Evolutionary conservation across 768 basidiomycete species (phyloP).

Genomic region (Boletus reticuloceps): DNA sequence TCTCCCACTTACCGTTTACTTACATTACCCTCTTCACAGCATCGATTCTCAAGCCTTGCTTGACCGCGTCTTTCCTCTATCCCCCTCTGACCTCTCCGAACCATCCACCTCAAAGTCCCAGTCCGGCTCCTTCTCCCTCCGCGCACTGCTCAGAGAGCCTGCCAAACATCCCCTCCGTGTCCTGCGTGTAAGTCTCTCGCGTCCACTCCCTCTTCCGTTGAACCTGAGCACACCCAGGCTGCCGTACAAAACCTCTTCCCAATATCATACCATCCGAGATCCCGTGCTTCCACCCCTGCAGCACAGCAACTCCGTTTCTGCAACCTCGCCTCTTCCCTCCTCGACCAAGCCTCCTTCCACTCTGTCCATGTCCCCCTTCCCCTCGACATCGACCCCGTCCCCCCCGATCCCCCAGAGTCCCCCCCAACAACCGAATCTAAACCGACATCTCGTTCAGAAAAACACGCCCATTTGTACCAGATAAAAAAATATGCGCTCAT

Average conservation of each 20-base stretch:
- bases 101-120: conserved; percentile 39
- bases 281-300: conserved; percentile 60
- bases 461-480: conserved; percentile 28
- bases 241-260: conserved; percentile 70
- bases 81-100: conserved; percentile 30
- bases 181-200: conserved; percentile 48
- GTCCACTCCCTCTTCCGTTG: conserved; percentile 12
- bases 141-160: conserved; percentile 53
- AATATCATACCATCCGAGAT: conserved; percentile 62
- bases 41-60: conserved; percentile 73
- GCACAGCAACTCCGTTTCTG: conserved; percentile 74
- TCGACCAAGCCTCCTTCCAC: conserved; percentile 64
- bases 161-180: conserved; percentile 52
- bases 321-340: conserved; percentile 65
- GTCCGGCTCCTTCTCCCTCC: conserved; percentile 45
- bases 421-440: conserved; percentile 26
- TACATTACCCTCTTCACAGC: conserved; percentile 33
- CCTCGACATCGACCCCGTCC: conserved; percentile 45
- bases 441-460: conserved; percentile 21
- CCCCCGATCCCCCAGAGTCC: conserved; percentile 27
- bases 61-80: conserved; percentile 72
- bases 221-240: conserved; percentile 35
- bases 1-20: background rate
- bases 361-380: conserved; percentile 37
- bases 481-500: conserved; percentile 70